Evolutionary conservation across 768 basidiomycete genomes (phyloP).

Genomic region (Mrakia blollopis): DNA sequence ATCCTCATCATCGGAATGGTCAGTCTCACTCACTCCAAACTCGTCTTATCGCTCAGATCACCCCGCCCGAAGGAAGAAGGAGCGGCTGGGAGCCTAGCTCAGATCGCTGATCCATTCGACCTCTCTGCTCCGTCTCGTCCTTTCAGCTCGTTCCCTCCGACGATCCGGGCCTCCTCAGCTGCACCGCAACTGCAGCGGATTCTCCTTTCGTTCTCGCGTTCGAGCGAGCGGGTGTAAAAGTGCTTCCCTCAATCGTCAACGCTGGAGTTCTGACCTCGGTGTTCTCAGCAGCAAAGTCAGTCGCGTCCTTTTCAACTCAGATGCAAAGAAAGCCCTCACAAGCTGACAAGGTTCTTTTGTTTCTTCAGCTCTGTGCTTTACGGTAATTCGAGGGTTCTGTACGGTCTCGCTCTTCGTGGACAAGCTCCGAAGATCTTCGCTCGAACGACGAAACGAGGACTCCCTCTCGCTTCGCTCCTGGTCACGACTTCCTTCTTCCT

Average conservation of each 20-base stretch:
- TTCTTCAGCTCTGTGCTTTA: conserved; percentile 36
- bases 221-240: conserved; percentile 63
- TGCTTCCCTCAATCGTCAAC: conserved; percentile 55
- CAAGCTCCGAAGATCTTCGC: conserved; percentile 52
- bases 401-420: conserved; percentile 46
- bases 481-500: conserved; percentile 40
- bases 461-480: background rate
- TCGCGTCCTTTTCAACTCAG: background rate
- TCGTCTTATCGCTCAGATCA: background rate
- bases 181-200: conserved; percentile 58
- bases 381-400: conserved; percentile 41
- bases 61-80: no score
- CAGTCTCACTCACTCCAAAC: background rate
- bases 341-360: no score
- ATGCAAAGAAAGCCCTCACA: no score
- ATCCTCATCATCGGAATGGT: conserved; percentile 52
- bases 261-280: conserved; percentile 56
- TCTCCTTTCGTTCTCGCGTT: conserved; percentile 88
- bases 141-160: conserved; percentile 59
- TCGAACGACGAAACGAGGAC: conserved; percentile 41
- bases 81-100: no score
- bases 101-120: background rate
- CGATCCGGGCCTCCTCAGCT: conserved; percentile 54
- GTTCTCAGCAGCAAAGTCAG: conserved; percentile 27
- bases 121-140: background rate